These are phyloP conservation scores for Backusella psychrophila DNA, from an alignment of 192 early-diverging fungal species.

Conservation along the genomic window DNA sequence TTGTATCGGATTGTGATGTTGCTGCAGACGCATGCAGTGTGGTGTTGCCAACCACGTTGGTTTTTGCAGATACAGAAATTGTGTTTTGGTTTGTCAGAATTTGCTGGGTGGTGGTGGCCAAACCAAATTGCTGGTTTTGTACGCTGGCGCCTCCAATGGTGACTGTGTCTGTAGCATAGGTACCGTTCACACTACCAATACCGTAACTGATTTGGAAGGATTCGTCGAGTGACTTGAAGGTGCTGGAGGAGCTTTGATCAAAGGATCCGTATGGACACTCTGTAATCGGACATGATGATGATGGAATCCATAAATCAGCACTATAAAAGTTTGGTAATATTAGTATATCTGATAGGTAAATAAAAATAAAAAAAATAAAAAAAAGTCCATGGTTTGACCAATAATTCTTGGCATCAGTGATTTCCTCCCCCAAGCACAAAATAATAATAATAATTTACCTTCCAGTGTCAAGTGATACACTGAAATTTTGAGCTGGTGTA, in stretches of 20 bases:
- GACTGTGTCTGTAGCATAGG: constrained; percentile 32
- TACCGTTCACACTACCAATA: constrained; percentile 26
- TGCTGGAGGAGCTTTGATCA: constrained; percentile 12
- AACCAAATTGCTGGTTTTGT: constrained; percentile 33
- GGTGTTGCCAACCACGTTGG: background rate
- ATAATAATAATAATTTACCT: constrained; percentile 23
- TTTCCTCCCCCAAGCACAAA: background rate
- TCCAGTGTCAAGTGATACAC: constrained; percentile 30
- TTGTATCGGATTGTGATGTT: background rate
- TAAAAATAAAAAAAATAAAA: background rate
- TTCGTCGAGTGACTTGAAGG: background rate
- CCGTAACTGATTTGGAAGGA: constrained; percentile 22
- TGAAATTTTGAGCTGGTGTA: constrained; percentile 28
- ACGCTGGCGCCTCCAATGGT: constrained; percentile 24
- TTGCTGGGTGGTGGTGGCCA: constrained; percentile 17
- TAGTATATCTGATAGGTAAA: background rate
- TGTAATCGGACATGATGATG: constrained; percentile 9
- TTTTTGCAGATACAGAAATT: background rate
- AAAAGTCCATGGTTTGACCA: background rate
- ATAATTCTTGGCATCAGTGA: background rate
- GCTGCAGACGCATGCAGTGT: background rate
- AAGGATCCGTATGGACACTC: constrained; percentile 20
- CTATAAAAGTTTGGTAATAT: constrained; percentile 10
- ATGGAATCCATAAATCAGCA: constrained; percentile 33
- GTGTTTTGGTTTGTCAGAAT: constrained; percentile 29